These are phyloP conservation scores for Aspergillus heteromorphus DNA, from an alignment of 495 filamentous ascomycete genomes.

Conservation along the genomic window DNA sequence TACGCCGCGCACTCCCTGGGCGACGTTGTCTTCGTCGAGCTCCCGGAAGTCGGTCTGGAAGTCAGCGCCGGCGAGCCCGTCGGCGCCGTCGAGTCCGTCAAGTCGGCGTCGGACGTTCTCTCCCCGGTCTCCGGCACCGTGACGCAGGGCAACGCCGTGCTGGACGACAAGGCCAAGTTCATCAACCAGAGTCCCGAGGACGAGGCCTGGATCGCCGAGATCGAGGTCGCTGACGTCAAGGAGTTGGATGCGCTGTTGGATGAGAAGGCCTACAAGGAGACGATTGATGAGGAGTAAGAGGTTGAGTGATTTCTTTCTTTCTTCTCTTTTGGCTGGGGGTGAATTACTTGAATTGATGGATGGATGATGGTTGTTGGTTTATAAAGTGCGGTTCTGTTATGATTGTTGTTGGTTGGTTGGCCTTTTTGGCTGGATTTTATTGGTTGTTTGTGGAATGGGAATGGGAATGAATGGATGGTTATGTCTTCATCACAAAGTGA, in stretches of 20 bases:
- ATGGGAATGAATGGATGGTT: too few relatives aligned
- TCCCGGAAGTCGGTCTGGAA: slow-evolving; percentile 60
- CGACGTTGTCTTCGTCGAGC: slow-evolving; percentile 95
- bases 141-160: slow-evolving; percentile 58
- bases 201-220: slow-evolving; percentile 89
- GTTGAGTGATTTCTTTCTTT: neutral
- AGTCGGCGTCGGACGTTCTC: slow-evolving; percentile 94
- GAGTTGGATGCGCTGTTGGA: slow-evolving; percentile 75
- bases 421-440: neutral
- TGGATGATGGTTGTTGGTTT: neutral
- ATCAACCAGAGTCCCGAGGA: slow-evolving; percentile 84
- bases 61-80: slow-evolving; percentile 70
- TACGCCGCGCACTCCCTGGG: slow-evolving; percentile 89
- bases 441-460: slow-evolving; percentile 7
- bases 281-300: slow-evolving; percentile 48
- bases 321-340: neutral
- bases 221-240: slow-evolving; percentile 61
- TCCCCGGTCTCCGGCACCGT: slow-evolving; percentile 77
- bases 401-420: slow-evolving; percentile 18
- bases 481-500: neutral
- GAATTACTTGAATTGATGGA: neutral
- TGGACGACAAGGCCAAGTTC: slow-evolving; percentile 77
- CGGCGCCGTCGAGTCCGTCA: slow-evolving; percentile 95
- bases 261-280: slow-evolving; percentile 63
- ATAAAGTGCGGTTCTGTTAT: slow-evolving; percentile 4